These are phyloP conservation scores for Peziza echinospora DNA, from an alignment of 495 filamentous ascomycete species.

Conservation along the genomic window DNA sequence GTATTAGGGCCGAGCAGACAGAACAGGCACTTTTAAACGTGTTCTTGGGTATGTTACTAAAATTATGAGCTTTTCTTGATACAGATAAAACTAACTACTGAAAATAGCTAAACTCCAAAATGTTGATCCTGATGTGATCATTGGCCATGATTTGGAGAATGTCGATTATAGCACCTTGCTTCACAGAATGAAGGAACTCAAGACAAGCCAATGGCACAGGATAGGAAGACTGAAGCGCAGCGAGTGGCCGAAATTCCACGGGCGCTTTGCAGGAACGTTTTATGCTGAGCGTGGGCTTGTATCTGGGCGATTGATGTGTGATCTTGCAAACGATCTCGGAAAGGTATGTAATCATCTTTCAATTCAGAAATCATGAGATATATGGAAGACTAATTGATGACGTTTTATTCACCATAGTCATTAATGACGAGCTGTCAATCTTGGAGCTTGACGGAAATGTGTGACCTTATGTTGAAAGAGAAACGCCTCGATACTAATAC, in stretches of 20 bases:
- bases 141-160: slow-evolving; percentile 92
- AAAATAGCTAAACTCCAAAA: slow-evolving; percentile 41
- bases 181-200: slow-evolving; percentile 69
- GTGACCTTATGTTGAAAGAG: slow-evolving; percentile 60
- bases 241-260: slow-evolving; percentile 74
- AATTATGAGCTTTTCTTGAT: not conserved
- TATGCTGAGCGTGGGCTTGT: slow-evolving; percentile 81
- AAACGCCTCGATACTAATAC: slow-evolving; percentile 64
- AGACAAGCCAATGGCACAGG: slow-evolving; percentile 77
- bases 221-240: slow-evolving; percentile 66
- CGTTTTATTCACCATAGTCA: slow-evolving; percentile 29
- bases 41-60: slow-evolving; percentile 46
- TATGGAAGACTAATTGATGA: not conserved
- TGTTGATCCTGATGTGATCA: slow-evolving; percentile 76
- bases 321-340: slow-evolving; percentile 88
- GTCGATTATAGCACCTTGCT: slow-evolving; percentile 85
- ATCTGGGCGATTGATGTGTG: slow-evolving; percentile 74
- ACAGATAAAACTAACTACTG: not conserved
- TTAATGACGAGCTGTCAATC: slow-evolving; percentile 93
- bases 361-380: too few relatives aligned
- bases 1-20: slow-evolving; percentile 55
- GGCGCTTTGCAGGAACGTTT: slow-evolving; percentile 65
- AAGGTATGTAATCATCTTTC: slow-evolving; percentile 33
- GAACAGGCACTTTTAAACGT: slow-evolving; percentile 65
- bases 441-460: slow-evolving; percentile 96